Base-by-base conservation (phyloP, 2,329 filamentous ascomycete species). In the Fusarium nurragi region DNA sequence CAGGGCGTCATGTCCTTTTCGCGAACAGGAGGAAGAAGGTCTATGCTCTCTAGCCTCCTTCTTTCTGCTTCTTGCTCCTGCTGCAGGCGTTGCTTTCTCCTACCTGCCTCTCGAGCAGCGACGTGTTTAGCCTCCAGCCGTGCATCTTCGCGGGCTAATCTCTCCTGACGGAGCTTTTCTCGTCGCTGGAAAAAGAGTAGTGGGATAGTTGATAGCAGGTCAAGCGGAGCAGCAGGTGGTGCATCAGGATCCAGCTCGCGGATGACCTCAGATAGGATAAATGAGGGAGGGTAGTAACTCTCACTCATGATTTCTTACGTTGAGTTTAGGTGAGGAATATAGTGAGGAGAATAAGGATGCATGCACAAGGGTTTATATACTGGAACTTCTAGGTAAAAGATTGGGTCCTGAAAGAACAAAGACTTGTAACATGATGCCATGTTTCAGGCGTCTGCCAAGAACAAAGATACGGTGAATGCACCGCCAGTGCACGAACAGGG, bases 151-250 rank as follows among this genome's bases (percentile, higher is more conserved):
- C 38, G 37, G 18, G 43, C 54, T 18, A 37, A 23, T 9, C 6
- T 22, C 12, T 55, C 49, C 18, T 21, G 19, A 7, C 26, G 46
- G 14, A 55, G 41, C 14, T 19, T 26, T 11, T 40, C 26, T 12
- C 26, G 26, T 19, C 58, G 58, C 7, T 18, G 25, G 22, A 21
- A 22, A 37, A 67, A 67, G 28, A 66, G 34, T 10, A 34, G 30
- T 11, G 49, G 48, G 41, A 60, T 63, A 5, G 46, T 56, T 9
- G 63, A 64, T 12, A 64, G 36, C 13, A 67, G 18, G 19, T 67
- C 49, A 8, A 21, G 59, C 8, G 64, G 63, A 12, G 60, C 55
- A 22, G 37, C 40, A 36, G 58, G 63, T 3, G 54, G 38, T 13
- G 34, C 45, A n/a, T 26, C n/a, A 8, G 21, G 28, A 26, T 55